Percentiles rank a stretch among this genome's conserved stretches.
Conservation (phyloP, 306 rosid species). For the Lagenaria siceraria region DNA sequence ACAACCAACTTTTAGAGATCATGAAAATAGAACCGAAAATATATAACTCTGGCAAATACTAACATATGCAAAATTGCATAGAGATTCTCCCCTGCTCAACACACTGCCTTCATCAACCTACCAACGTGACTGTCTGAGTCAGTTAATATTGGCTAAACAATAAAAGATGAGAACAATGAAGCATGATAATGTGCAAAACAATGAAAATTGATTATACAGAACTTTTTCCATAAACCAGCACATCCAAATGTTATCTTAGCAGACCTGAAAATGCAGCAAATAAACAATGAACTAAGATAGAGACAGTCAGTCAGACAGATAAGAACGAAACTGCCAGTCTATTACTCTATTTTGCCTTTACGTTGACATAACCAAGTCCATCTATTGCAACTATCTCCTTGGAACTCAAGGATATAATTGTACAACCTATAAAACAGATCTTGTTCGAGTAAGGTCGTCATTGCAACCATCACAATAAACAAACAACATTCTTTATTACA, state of each 20-base stretch:
- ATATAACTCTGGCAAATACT: background rate
- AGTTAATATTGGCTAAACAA: background rate
- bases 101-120: background rate
- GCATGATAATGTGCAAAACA: background rate
- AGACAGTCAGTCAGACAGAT: background rate
- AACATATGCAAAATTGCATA: background rate
- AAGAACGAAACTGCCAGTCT: background rate
- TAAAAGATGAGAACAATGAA: background rate
- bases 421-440: too few species aligned
- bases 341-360: background rate
- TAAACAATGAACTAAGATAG: background rate
- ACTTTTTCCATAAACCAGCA: background rate
- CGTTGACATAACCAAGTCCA: background rate
- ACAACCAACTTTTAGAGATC: background rate
- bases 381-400: background rate
- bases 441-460: too few species aligned
- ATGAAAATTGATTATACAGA: background rate
- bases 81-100: background rate
- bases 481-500: background rate
- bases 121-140: background rate
- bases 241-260: background rate
- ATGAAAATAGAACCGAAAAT: background rate
- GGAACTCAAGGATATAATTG: too few species aligned
- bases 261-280: background rate
- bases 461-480: background rate